Evolutionary conservation across 2,329 filamentous ascomycete genomes (phyloP).

Genomic region (Coniochaeta sp.): DNA sequence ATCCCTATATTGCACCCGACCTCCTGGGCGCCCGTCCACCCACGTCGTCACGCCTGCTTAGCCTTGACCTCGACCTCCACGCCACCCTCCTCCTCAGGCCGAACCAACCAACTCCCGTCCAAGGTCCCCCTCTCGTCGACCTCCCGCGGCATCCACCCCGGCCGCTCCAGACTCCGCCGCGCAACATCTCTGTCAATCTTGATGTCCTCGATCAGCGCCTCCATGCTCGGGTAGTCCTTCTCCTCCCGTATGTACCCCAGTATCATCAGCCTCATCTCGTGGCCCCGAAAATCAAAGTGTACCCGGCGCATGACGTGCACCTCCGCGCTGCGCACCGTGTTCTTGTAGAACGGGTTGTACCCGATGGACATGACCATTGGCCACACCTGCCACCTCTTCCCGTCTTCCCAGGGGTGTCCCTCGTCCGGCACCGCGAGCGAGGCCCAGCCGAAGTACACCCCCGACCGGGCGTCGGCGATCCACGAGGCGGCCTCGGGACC

Average conservation of each 20-base stretch:
- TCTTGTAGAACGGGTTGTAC: conserved; percentile 97
- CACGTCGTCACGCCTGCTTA: conserved; percentile 1
- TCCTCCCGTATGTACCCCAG: conserved; percentile 86
- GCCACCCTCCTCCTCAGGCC: conserved; percentile 15
- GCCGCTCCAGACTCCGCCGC: conserved; percentile 60
- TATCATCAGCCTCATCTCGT: conserved; percentile 70
- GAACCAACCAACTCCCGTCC: conserved; percentile 31
- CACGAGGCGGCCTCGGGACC: conserved; percentile 45
- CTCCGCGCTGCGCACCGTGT: conserved; percentile 78
- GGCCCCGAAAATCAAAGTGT: conserved; percentile 74
- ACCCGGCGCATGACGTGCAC: conserved; percentile 83
- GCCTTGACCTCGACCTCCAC: neutral
- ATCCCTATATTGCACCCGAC: neutral
- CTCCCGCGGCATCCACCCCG: conserved; percentile 46
- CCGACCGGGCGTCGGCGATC: conserved; percentile 60
- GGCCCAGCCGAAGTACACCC: conserved; percentile 93
- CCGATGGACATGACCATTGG: conserved; percentile 93
- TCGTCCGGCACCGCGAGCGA: conserved; percentile 50
- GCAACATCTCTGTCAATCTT: conserved; percentile 81
- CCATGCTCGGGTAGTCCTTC: conserved; percentile 76
- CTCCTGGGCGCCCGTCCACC: neutral
- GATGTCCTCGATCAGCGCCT: conserved; percentile 84
- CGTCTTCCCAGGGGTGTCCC: conserved; percentile 8
- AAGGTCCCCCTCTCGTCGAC: conserved; percentile 23
- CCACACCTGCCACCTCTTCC: conserved; percentile 43